phyloP scores from a whole-genome alignment of 2,329 filamentous ascomycete genomes.

The Penicillium italicum region DNA sequence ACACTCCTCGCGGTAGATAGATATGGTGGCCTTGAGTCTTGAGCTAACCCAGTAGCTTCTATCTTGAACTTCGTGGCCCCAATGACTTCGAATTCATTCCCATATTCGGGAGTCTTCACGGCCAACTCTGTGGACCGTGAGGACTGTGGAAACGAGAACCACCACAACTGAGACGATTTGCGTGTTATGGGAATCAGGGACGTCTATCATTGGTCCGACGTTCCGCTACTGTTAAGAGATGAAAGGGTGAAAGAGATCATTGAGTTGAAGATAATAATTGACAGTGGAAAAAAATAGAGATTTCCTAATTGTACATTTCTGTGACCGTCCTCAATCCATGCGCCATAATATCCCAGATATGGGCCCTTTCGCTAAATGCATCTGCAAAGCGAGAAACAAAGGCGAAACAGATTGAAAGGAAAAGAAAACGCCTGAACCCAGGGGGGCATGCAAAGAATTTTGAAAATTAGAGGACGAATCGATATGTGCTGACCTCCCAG shows the following conservation, averaged over 20 bases:
- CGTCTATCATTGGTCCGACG: not conserved
- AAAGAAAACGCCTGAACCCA: conserved; percentile 1
- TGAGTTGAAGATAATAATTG: not conserved
- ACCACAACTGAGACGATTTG: not conserved
- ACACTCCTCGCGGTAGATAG: not conserved
- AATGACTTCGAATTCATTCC: not conserved
- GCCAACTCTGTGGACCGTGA: conserved; percentile 7
- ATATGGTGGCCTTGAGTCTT: not conserved
- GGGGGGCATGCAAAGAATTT: conserved; percentile 3
- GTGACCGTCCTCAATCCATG: not conserved
- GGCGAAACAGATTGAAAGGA: not conserved
- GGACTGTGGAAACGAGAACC: conserved; percentile 7
- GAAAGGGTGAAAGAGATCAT: not conserved
- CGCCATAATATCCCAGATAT: not conserved
- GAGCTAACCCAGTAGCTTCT: not conserved
- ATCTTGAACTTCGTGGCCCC: not conserved
- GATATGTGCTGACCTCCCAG: conserved; percentile 3
- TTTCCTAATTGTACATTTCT: conserved; percentile 7
- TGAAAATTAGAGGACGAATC: not conserved
- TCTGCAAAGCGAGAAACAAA: not conserved
- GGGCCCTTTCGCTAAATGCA: conserved; percentile 1
- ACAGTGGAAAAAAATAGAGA: not conserved
- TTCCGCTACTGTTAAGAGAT: not conserved
- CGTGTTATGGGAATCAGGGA: not conserved
- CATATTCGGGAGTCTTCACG: conserved; percentile 6